Evolutionary conservation across 345 rosid genomes (phyloP).

Genomic region (Gossypium stocksii): DNA sequence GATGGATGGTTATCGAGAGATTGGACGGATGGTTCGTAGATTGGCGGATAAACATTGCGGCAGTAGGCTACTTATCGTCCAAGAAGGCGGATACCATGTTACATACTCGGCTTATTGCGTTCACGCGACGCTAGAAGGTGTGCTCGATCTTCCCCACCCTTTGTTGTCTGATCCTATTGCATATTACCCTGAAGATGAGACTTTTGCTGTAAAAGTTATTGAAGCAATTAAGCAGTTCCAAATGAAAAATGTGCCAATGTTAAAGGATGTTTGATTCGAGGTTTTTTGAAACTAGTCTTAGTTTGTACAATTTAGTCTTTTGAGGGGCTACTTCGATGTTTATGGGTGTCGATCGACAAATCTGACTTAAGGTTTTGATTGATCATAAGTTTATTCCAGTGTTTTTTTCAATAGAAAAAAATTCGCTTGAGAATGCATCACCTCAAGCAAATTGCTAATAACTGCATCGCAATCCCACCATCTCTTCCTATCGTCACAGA

Average conservation of each 20-base stretch:
- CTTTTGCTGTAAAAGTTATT: slow-evolving; percentile 44
- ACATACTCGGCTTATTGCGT: slow-evolving; percentile 90
- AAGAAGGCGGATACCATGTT: slow-evolving; percentile 88
- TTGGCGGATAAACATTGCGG: slow-evolving; percentile 47
- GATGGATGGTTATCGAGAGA: slow-evolving; percentile 70
- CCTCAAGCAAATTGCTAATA: too few relatives aligned
- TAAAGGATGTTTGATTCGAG: slow-evolving; percentile 34
- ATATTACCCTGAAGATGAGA: slow-evolving; percentile 75
- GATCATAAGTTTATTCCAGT: too few relatives aligned
- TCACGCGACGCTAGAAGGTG: slow-evolving; percentile 84
- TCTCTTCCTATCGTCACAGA: too few relatives aligned
- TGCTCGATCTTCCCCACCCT: slow-evolving; percentile 50
- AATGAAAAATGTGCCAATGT: slow-evolving; percentile 39
- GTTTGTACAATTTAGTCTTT: too few relatives aligned
- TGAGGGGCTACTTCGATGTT: too few relatives aligned
- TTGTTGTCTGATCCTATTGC: slow-evolving; percentile 58
- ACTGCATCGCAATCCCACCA: too few relatives aligned
- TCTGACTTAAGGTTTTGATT: too few relatives aligned
- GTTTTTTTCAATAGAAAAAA: too few relatives aligned
- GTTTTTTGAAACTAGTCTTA: background rate
- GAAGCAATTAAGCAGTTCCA: slow-evolving; percentile 48
- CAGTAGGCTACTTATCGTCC: slow-evolving; percentile 74
- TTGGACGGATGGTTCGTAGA: slow-evolving; percentile 44
- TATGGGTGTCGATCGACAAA: too few relatives aligned
- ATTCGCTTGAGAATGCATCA: too few relatives aligned